Conservation (phyloP, 768 basidiomycete genomes). For the Tricholoma bakamatsutake region DNA sequence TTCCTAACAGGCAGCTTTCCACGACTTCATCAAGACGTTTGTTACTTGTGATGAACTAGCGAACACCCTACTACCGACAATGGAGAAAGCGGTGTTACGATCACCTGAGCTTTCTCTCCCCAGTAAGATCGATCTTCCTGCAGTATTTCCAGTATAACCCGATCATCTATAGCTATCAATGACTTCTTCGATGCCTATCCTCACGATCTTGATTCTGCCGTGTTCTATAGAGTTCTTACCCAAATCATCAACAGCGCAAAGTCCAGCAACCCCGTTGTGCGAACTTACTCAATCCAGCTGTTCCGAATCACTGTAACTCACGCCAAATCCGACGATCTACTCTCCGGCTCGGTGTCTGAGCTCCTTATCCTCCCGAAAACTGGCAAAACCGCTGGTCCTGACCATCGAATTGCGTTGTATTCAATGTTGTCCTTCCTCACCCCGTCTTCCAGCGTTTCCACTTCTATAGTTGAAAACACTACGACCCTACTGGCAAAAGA, state of each 20-base stretch:
- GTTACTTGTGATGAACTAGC: conserved; percentile 47
- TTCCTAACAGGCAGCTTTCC: conserved; percentile 39
- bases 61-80: conserved; percentile 53
- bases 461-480: conserved; percentile 39
- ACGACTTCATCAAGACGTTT: conserved; percentile 55
- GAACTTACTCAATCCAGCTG: conserved; percentile 49
- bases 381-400: conserved; percentile 83
- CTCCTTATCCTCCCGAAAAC: conserved; percentile 68
- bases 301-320: conserved; percentile 44
- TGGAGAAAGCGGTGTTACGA: conserved; percentile 77
- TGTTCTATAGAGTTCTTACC: conserved; percentile 49
- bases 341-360: conserved; percentile 51
- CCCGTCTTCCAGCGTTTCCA: conserved; percentile 36
- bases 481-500: conserved; percentile 59
- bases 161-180: conserved; percentile 39
- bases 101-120: conserved; percentile 75
- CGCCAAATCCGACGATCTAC: conserved; percentile 28
- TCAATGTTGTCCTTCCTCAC: conserved; percentile 60
- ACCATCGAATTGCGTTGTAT: conserved; percentile 80
- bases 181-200: conserved; percentile 54
- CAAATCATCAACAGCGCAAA: conserved; percentile 65
- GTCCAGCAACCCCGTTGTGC: conserved; percentile 61
- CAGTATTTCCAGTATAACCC: neutral
- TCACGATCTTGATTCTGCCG: conserved; percentile 39
- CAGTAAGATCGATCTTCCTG: conserved; percentile 32